Percentiles rank a stretch among this genome's conserved stretches.
Evolutionary conservation across 768 basidiomycete species (phyloP).

Genomic region (Mycena indigotica): DNA sequence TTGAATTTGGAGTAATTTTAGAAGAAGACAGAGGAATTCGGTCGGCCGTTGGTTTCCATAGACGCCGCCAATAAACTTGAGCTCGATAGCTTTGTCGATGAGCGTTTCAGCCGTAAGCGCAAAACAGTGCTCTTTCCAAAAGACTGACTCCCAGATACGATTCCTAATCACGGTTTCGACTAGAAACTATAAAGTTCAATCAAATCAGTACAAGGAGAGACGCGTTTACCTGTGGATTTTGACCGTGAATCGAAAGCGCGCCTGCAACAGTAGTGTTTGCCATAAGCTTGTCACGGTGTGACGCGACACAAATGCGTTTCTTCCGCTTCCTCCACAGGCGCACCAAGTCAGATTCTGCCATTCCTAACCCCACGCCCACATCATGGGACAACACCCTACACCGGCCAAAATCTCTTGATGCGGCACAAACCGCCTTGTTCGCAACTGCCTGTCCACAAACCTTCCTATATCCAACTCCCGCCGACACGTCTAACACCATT

Average conservation of each 20-base stretch:
- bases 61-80: conserved; percentile 86
- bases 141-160: conserved; percentile 91
- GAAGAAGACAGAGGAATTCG: conserved; percentile 86
- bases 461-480: conserved; percentile 28
- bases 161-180: conserved; percentile 96
- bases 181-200: conserved; percentile 59
- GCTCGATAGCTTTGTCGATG: conserved; percentile 89
- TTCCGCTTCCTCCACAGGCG: conserved; percentile 52
- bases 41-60: conserved; percentile 95
- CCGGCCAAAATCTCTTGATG: conserved; percentile 22
- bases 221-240: conserved; percentile 84
- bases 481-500: conserved; percentile 24
- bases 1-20: conserved; percentile 95
- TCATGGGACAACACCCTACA: conserved; percentile 18
- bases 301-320: conserved; percentile 40
- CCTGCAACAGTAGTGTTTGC: conserved; percentile 91
- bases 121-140: conserved; percentile 99
- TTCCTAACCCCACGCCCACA: conserved; percentile 26
- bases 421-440: conserved; percentile 18
- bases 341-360: conserved; percentile 48
- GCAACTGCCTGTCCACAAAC: conserved; percentile 19
- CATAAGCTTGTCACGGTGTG: conserved; percentile 48
- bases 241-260: conserved; percentile 89
- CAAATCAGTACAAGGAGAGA: background rate
- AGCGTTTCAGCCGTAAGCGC: conserved; percentile 95